Evolutionary conservation across 257 asterid species (phyloP), one percentile per base, ranked within the genome.

Genomic region (Petunia secreta): DNA sequence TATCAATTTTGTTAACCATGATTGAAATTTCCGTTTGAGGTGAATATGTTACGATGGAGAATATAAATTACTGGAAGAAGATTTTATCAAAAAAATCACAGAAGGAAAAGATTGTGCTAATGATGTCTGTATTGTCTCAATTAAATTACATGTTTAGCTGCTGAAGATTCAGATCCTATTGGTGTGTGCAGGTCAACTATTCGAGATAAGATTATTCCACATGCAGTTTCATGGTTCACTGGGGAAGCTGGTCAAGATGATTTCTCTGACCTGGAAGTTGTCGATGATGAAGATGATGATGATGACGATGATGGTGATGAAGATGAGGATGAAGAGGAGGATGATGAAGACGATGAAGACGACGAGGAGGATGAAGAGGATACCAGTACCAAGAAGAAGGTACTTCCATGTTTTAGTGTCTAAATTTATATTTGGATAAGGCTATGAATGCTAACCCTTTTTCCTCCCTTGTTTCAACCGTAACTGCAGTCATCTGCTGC

Each of bases 141-240:
- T 48, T 25, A n/a, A 36, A 48, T 39, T 71, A 15, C 14, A 3
- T 9, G 50, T 54, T 10, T 14, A 60, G 63, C 41, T 40, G 64
- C 75, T 63, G 9, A 78, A 50, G 58, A 63, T 46, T 59, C 58
- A 77, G 41, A n/a, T 13, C 68, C 59, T 78, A 5, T 10, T 38
- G 52, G 3, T 5, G 75, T 55, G 52, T 87, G 83, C 86, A 94
- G 98, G 65, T 91, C 98, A 43, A 92, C 98, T 0, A 90, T 94
- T 67, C 91, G 98, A 3, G 98, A 94, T 76, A 91, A 91, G 82
- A 91, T 92, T 43, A 94, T 94, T 55, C 97, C 98, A 10, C 97
- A 91, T 89, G 98, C 98, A 0, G 97, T 94, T 10, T 92, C 97
- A 58, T 94, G 98, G 98, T 94, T 89, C 85, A 94, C 98, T 2